Evolutionary conservation across 2,329 filamentous ascomycete species (phyloP).

Genomic region (Neonectria sp.): DNA sequence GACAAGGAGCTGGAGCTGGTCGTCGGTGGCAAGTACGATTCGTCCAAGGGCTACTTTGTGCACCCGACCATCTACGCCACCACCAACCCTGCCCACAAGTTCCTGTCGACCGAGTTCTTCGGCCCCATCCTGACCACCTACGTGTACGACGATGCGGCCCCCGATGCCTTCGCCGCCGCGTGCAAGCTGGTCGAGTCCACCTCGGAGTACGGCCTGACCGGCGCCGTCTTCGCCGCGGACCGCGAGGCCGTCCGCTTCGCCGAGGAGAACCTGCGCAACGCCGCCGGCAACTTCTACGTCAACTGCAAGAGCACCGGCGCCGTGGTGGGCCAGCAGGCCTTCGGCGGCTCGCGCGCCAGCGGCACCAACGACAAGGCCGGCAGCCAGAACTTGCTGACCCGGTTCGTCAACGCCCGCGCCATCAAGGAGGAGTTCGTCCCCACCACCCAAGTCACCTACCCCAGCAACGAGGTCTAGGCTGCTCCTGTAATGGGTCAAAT

Average conservation of each 20-base stretch:
- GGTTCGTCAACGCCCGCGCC: conserved; percentile 77
- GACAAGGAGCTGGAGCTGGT: conserved; percentile 82
- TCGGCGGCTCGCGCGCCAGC: conserved; percentile 77
- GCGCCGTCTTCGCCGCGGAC: conserved; percentile 81
- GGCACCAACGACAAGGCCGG: conserved; percentile 84
- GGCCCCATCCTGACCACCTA: conserved; percentile 83
- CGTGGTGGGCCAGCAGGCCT: conserved; percentile 81
- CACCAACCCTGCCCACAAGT: conserved; percentile 79
- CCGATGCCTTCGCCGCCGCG: conserved; percentile 69
- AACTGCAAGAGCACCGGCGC: conserved; percentile 87
- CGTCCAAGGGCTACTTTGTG: conserved; percentile 85
- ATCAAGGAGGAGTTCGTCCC: conserved; percentile 83
- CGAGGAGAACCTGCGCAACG: conserved; percentile 79
- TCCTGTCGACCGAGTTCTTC: conserved; percentile 86
- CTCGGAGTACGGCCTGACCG: conserved; percentile 84
- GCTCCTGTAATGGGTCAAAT: background rate
- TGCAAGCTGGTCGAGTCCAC: conserved; percentile 79
- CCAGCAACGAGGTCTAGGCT: conserved; percentile 76
- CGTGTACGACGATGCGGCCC: conserved; percentile 80
- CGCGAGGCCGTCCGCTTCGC: conserved; percentile 76
- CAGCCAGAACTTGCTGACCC: conserved; percentile 72
- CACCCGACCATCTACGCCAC: conserved; percentile 87
- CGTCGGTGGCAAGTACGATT: conserved; percentile 83
- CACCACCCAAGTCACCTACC: conserved; percentile 75
- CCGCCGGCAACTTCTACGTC: conserved; percentile 88